These are phyloP conservation scores for Grigorovia transvaalensis DNA, from an alignment of 805 yeast genomes.

Conservation along the genomic window DNA sequence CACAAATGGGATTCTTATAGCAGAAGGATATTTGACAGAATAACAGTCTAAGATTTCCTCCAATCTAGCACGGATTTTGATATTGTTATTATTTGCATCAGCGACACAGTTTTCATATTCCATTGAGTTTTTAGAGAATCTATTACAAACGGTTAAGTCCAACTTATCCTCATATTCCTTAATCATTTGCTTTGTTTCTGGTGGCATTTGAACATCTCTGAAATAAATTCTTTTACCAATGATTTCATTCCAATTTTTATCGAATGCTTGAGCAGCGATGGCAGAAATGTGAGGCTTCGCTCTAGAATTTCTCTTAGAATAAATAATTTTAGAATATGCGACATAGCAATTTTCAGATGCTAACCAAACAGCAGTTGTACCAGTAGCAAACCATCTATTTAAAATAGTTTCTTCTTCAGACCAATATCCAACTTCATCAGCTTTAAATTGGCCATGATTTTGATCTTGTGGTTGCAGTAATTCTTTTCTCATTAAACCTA, in stretches of 20 bases:
- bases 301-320: constrained; percentile 11
- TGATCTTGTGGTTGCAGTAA: not conserved
- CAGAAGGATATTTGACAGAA: constrained; percentile 9
- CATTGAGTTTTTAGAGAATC: not conserved
- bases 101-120: constrained; percentile 15
- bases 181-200: not conserved
- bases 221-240: constrained; percentile 5
- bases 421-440: constrained; percentile 4
- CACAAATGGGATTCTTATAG: constrained; percentile 4
- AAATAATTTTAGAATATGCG: constrained; percentile 34
- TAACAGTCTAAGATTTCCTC: constrained; percentile 6
- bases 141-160: constrained; percentile 1
- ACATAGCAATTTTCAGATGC: constrained; percentile 39
- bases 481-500: not conserved
- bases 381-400: constrained; percentile 25
- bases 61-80: constrained; percentile 4
- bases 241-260: constrained; percentile 9
- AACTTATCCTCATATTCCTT: constrained; percentile 1
- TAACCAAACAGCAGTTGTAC: constrained; percentile 25
- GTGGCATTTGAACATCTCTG: constrained; percentile 4
- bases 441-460: not conserved
- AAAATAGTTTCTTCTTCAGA: constrained; percentile 7
- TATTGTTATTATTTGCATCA: constrained; percentile 11
- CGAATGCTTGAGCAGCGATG: constrained; percentile 14
- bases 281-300: constrained; percentile 26